Evolutionary conservation across 768 basidiomycete genomes (phyloP).

Genomic region (Suillus occidentalis): DNA sequence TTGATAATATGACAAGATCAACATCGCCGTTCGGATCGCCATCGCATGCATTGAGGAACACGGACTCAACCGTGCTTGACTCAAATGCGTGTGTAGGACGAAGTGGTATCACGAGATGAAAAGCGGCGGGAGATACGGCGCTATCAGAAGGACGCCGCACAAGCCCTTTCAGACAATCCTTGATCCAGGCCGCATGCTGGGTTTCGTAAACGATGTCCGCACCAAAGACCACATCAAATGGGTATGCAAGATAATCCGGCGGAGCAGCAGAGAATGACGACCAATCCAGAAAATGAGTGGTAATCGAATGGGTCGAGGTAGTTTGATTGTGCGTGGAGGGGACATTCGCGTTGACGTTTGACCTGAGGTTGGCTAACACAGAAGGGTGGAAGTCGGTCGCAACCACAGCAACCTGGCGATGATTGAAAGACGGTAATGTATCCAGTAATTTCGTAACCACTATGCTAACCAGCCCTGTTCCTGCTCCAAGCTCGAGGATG

Average conservation of each 20-base stretch:
- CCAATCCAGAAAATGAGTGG: slow-evolving; percentile 41
- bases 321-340: slow-evolving; percentile 3
- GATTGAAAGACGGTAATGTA: neutral
- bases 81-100: slow-evolving; percentile 65
- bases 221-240: slow-evolving; percentile 52
- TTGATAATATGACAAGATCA: slow-evolving; percentile 51
- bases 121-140: slow-evolving; percentile 25
- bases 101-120: slow-evolving; percentile 79
- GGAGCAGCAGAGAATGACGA: slow-evolving; percentile 23
- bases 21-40: slow-evolving; percentile 14
- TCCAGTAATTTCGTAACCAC: slow-evolving; percentile 36
- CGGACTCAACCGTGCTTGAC: slow-evolving; percentile 53
- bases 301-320: slow-evolving; percentile 18
- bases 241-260: slow-evolving; percentile 26
- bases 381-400: slow-evolving; percentile 52
- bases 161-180: slow-evolving; percentile 38
- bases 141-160: slow-evolving; percentile 29
- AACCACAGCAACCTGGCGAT: slow-evolving; percentile 29
- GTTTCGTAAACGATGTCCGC: slow-evolving; percentile 58
- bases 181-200: slow-evolving; percentile 48
- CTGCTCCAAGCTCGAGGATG: slow-evolving; percentile 56
- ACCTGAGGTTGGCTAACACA: slow-evolving; percentile 46
- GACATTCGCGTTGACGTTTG: slow-evolving; percentile 44
- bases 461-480: slow-evolving; percentile 55
- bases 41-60: slow-evolving; percentile 39